Evolutionary conservation across 768 basidiomycete species (phyloP).

Genomic region (Auriculariales sp.): DNA sequence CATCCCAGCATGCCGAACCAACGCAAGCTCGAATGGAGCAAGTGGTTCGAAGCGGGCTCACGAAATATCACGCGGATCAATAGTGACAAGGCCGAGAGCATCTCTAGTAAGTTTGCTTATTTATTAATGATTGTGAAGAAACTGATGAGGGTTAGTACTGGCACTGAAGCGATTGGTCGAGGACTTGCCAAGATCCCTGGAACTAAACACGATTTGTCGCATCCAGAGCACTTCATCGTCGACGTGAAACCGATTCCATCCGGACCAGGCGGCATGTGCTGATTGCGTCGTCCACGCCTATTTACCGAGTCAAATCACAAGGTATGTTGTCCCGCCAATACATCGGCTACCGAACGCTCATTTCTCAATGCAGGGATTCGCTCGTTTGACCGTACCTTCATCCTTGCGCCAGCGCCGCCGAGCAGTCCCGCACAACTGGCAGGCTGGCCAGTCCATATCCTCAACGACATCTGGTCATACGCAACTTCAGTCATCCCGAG

Average conservation of each 20-base stretch:
- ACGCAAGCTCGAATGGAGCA: constrained; percentile 62
- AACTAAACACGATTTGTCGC: constrained; percentile 71
- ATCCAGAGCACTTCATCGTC: constrained; percentile 71
- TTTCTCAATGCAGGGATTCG: constrained; percentile 75
- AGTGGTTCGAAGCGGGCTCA: constrained; percentile 55
- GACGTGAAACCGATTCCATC: constrained; percentile 61
- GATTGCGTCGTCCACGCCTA: constrained; percentile 77
- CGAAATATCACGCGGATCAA: constrained; percentile 59
- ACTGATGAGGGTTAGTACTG: too few species aligned
- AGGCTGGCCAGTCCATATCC: constrained; percentile 82
- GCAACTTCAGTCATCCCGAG: constrained; percentile 68
- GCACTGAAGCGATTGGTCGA: constrained; percentile 46
- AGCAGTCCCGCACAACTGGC: constrained; percentile 66
- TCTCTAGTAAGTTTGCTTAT: too few species aligned
- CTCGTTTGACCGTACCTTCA: constrained; percentile 87
- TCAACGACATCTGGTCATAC: constrained; percentile 79
- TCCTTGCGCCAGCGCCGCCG: constrained; percentile 67
- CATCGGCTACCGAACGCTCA: too few species aligned
- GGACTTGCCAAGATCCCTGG: constrained; percentile 51
- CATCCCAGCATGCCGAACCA: constrained; percentile 55
- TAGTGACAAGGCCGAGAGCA: constrained; percentile 11
- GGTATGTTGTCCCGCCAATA: constrained; percentile 19
- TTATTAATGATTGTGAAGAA: constrained; percentile 17
- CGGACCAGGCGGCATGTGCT: constrained; percentile 28
- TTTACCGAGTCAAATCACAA: constrained; percentile 67